Evolutionary conservation across 2,329 filamentous ascomycete genomes (phyloP), one percentile per base, ranked within the genome.

Genomic region (Anthostomella pinea): DNA sequence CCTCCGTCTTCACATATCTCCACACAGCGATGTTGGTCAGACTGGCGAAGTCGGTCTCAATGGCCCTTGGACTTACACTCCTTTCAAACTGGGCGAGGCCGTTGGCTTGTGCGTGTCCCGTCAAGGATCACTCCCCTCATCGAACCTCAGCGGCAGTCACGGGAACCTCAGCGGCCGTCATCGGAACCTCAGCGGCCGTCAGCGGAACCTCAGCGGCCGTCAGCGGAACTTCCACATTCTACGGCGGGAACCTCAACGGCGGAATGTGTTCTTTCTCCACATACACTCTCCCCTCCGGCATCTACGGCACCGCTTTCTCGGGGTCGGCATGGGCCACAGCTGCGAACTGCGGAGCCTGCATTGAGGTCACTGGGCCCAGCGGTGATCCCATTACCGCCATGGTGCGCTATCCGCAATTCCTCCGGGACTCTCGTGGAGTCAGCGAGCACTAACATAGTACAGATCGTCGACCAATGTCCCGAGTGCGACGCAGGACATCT

Each of bases 231-330:
- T 69, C 70, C 28, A 77, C 75, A 30, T 75, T 66, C 47, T 78
- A 79, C 51, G 69, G 70, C 20, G 74, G 76, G 19, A 75, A 78
- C 54, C 55, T 79, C 2, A 57, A 61, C 5, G 79, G 79, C 24
- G 81, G 81, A 43, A 71, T 69, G 40, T 86, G 81, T 61, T 77
- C 73, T 9, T 83, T 85, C 66, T 66, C 68, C 6, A 75, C 70
- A 33, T 83, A 83, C 63, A 79, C 70, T 3, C 64, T 85, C 17
- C 79, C 81, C 6, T 65, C 70, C 8, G 65, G 67, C 9, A 59
- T 84, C 38, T 77, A 66, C 49, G 81, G 82, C 37, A 80, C 79
- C 8, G 81, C 82, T 2, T 69, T 80, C 32, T 77, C 79, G 1
- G 70, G 70, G 24, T 62, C 67, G 3, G 73, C 70, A 48, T 85